These are phyloP conservation scores for Vigna radiata DNA, from an alignment of 306 rosid species.

Conservation along the genomic window DNA sequence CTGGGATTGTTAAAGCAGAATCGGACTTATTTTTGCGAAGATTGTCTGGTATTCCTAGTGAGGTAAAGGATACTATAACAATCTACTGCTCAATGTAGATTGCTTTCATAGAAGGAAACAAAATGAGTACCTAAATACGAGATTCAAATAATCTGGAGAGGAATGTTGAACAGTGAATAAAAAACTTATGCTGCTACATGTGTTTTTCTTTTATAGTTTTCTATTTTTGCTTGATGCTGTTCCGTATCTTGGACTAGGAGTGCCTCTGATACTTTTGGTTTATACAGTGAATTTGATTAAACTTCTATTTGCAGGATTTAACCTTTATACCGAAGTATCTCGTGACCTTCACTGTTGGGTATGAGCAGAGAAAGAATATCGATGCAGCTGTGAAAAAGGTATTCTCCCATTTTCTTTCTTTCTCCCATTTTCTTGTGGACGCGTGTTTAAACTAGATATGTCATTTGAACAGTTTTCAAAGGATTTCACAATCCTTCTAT, in stretches of 20 bases:
- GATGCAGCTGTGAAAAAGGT: constrained; percentile 96
- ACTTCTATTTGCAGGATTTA: constrained; percentile 72
- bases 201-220: constrained; percentile 20
- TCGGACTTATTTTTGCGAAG: constrained; percentile 82
- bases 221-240: not conserved
- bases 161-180: not conserved
- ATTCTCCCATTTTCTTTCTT: constrained; percentile 8
- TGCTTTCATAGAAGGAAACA: not conserved
- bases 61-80: constrained; percentile 63
- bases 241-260: not conserved
- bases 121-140: not conserved
- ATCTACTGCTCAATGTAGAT: constrained; percentile 5
- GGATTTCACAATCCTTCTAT: constrained; percentile 85
- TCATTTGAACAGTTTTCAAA: constrained; percentile 78
- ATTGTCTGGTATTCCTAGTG: constrained; percentile 92
- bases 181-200: not conserved
- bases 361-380: constrained; percentile 77
- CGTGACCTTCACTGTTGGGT: constrained; percentile 92
- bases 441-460: constrained; percentile 36
- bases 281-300: constrained; percentile 45
- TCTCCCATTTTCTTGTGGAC: not conserved
- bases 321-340: constrained; percentile 78
- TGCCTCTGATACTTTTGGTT: constrained; percentile 7
- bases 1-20: constrained; percentile 72
- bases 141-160: not conserved